Evolutionary conservation across 192 early-diverging fungal genomes (phyloP).

Genomic region (Rhizophagus prolifer): DNA sequence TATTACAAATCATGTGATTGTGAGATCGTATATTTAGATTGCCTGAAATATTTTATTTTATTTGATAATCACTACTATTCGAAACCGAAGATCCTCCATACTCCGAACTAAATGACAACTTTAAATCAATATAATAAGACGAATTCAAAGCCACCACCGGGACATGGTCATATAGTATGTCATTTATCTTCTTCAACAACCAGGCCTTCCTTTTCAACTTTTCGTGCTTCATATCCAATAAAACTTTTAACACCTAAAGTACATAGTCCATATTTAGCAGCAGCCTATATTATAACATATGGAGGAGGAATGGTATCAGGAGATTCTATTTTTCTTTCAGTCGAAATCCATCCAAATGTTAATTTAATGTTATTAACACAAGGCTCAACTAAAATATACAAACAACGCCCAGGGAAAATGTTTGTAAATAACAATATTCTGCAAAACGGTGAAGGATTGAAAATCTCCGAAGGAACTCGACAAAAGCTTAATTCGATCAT

Average conservation of each 20-base stretch:
- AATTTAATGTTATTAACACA: conserved; percentile 72
- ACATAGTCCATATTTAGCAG: conserved; percentile 38
- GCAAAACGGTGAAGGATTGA: neutral
- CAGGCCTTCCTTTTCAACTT: conserved; percentile 32
- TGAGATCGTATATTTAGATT: too few species aligned
- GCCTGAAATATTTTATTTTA: too few species aligned
- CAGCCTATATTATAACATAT: conserved; percentile 70
- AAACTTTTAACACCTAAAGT: conserved; percentile 53
- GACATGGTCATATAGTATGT: conserved; percentile 10
- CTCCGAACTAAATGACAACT: neutral
- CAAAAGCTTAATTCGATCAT: conserved; percentile 55
- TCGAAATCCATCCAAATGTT: conserved; percentile 43
- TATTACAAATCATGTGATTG: too few species aligned
- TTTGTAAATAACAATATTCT: neutral
- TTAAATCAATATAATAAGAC: neutral
- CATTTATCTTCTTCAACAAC: conserved; percentile 24
- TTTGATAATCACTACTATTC: too few species aligned
- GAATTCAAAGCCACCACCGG: conserved; percentile 6
- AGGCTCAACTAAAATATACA: conserved; percentile 80
- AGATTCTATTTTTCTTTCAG: conserved; percentile 56
- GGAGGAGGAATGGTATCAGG: conserved; percentile 72
- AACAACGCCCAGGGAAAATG: conserved; percentile 38
- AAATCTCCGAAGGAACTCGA: neutral
- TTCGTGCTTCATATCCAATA: conserved; percentile 54
- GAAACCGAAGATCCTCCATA: too few species aligned